Evolutionary conservation across 164 flowering plant genomes (phyloP).

Genomic region (Annona squamosa): DNA sequence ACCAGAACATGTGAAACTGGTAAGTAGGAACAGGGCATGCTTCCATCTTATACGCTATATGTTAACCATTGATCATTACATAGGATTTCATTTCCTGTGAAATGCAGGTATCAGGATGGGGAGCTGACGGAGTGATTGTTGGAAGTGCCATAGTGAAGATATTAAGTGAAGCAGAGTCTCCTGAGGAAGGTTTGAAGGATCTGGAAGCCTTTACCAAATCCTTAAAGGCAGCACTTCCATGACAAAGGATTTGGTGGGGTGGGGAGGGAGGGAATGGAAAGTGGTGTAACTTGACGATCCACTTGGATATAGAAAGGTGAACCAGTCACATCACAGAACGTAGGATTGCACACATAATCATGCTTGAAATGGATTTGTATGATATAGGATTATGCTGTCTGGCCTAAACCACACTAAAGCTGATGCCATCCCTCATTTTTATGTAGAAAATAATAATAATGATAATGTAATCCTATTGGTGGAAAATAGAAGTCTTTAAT

Average conservation of each 20-base stretch:
- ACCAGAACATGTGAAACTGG: constrained; percentile 92
- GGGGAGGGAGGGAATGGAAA: too few species aligned
- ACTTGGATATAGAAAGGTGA: too few species aligned
- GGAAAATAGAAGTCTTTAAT: too few species aligned
- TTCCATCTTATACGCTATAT: neutral
- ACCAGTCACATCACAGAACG: too few species aligned
- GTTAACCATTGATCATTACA: neutral
- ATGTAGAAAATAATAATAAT: too few species aligned
- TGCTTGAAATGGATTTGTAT: too few species aligned
- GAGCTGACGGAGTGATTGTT: constrained; percentile 95
- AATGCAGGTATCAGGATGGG: constrained; percentile 78
- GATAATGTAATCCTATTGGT: too few species aligned
- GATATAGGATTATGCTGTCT: too few species aligned
- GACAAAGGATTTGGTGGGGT: constrained; percentile 9
- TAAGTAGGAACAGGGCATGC: constrained; percentile 14
- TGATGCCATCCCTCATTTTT: too few species aligned
- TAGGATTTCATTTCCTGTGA: neutral
- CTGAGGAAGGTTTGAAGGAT: constrained; percentile 74
- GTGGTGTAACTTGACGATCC: too few species aligned
- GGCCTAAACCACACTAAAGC: too few species aligned
- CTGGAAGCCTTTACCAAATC: constrained; percentile 63
- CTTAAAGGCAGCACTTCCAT: constrained; percentile 57
- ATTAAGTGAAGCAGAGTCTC: constrained; percentile 67
- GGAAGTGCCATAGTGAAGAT: constrained; percentile 89
- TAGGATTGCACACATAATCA: too few species aligned